These are phyloP conservation scores for Hordeum marinum DNA, from an alignment of 176 grass and related monocot genomes.

Conservation along the genomic window DNA sequence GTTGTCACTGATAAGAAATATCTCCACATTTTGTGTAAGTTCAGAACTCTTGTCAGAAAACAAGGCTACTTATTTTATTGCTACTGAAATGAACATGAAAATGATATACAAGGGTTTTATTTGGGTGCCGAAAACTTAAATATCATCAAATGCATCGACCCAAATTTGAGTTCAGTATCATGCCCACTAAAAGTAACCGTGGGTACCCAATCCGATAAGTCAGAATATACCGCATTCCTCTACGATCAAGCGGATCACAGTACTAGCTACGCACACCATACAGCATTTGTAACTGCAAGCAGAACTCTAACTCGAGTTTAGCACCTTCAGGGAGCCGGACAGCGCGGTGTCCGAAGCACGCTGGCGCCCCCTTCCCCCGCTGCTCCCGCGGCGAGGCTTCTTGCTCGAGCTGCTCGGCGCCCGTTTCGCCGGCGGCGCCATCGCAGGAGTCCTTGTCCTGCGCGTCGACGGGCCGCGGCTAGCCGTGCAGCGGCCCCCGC, in stretches of 20 bases:
- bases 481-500: background rate
- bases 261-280: background rate
- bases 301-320: background rate
- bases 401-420: conserved; percentile 25
- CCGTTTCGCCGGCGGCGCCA: background rate
- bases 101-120: background rate
- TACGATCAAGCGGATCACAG: background rate
- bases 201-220: background rate
- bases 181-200: background rate
- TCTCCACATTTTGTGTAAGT: background rate
- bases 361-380: conserved; percentile 25
- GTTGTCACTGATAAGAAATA: background rate
- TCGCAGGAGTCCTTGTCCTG: conserved; percentile 26
- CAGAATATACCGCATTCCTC: background rate
- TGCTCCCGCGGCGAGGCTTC: conserved; percentile 30
- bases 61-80: background rate
- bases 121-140: no score
- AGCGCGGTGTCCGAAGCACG: background rate
- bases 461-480: conserved; percentile 17
- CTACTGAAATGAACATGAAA: background rate
- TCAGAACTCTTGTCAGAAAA: background rate
- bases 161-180: background rate
- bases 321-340: conserved; percentile 37
- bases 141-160: background rate
- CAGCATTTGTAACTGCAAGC: background rate